phyloP scores from a whole-genome alignment of 2,329 filamentous ascomycete genomes.

The Cladosporium colombiae region DNA sequence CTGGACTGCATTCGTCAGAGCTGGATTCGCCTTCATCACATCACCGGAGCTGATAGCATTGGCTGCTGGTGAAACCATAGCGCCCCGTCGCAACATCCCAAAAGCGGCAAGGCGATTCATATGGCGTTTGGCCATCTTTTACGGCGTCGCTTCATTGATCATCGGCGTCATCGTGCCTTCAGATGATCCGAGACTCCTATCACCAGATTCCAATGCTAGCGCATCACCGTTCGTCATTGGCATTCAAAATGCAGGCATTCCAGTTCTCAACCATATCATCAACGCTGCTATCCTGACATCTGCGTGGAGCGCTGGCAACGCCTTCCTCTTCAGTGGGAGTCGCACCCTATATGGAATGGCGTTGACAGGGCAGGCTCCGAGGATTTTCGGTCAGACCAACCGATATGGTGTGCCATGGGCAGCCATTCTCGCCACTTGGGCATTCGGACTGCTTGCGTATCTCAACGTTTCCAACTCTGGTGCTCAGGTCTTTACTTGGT shows the following conservation, averaged over 20 bases:
- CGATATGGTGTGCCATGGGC: slow-evolving; percentile 52
- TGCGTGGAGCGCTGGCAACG: slow-evolving; percentile 59
- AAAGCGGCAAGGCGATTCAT: slow-evolving; percentile 28
- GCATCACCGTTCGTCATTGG: slow-evolving; percentile 60
- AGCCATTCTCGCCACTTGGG: slow-evolving; percentile 47
- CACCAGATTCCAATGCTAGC: slow-evolving; percentile 35
- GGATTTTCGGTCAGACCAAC: slow-evolving; percentile 46
- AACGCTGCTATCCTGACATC: slow-evolving; percentile 69
- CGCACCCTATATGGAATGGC: slow-evolving; percentile 58
- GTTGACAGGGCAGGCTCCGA: slow-evolving; percentile 65
- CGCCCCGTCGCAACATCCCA: slow-evolving; percentile 27
- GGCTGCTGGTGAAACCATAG: slow-evolving; percentile 26
- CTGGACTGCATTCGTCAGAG: slow-evolving; percentile 32
- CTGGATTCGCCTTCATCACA: slow-evolving; percentile 30
- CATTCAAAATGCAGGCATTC: slow-evolving; percentile 60
- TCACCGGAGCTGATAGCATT: slow-evolving; percentile 29
- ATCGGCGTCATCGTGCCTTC: slow-evolving; percentile 43
- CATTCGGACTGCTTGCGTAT: slow-evolving; percentile 42
- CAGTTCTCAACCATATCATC: slow-evolving; percentile 62
- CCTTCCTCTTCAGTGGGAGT: slow-evolving; percentile 54
- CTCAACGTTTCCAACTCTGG: slow-evolving; percentile 35
- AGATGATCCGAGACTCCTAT: slow-evolving; percentile 38
- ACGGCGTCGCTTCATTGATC: slow-evolving; percentile 42
- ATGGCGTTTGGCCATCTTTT: slow-evolving; percentile 38
- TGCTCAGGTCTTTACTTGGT: slow-evolving; percentile 44